Conservation (phyloP, 768 basidiomycete genomes). For the Vararia minispora region DNA sequence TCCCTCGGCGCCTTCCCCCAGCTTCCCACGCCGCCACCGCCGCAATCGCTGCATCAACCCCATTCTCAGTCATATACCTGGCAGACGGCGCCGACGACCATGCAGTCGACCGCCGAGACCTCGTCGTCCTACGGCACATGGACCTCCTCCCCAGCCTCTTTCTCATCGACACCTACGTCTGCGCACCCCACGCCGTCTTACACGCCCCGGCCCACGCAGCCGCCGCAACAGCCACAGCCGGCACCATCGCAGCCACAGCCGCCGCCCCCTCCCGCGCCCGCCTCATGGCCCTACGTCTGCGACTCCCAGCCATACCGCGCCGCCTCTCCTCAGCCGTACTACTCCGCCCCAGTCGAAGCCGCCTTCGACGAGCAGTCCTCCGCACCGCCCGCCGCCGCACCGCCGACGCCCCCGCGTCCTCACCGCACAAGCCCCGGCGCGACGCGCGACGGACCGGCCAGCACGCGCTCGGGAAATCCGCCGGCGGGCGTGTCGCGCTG, state of each 20-base stretch:
- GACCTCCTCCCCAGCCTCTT: conserved; percentile 7
- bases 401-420: conserved; percentile 48
- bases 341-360: not conserved
- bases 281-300: conserved; percentile 15
- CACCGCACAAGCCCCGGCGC: conserved; percentile 33
- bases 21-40: too few species aligned
- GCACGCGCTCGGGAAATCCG: conserved; percentile 46
- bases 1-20: conserved; percentile 18
- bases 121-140: conserved; percentile 8
- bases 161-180: too few species aligned
- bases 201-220: conserved; percentile 18
- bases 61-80: conserved; percentile 12
- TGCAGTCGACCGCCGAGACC: too few species aligned
- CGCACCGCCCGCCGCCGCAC: conserved; percentile 19
- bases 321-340: too few species aligned
- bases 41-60: conserved; percentile 8
- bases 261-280: conserved; percentile 13
- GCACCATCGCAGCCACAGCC: conserved; percentile 31
- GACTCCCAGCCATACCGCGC: conserved; percentile 11
- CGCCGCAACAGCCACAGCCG: conserved; percentile 21
- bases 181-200: conserved; percentile 18
- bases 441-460: conserved; percentile 33
- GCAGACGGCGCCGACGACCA: too few species aligned
- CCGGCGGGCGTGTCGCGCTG: conserved; percentile 66
- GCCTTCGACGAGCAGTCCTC: conserved; percentile 18